These are phyloP conservation scores for Cucurbitaria berberidis DNA, from an alignment of 2,329 filamentous ascomycete species.

Conservation along the genomic window DNA sequence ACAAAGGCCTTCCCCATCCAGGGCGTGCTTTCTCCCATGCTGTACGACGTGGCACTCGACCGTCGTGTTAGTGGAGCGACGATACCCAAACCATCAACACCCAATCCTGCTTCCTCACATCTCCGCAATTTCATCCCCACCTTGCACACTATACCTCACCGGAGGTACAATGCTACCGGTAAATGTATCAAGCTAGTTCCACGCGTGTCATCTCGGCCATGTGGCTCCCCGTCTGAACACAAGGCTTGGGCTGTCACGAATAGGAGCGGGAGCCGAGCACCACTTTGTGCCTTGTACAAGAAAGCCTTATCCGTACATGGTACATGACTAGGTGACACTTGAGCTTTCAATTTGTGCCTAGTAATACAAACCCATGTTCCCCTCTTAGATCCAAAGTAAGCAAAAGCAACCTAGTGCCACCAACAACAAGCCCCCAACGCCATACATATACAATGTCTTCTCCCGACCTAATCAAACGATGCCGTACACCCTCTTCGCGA, in stretches of 20 bases:
- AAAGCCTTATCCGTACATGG: not conserved
- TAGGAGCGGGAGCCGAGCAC: not conserved
- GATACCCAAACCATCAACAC: not conserved
- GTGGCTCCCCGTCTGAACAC: conserved; percentile 3
- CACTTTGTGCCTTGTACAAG: not conserved
- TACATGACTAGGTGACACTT: not conserved
- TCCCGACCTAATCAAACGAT: conserved; percentile 32
- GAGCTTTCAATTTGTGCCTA: not conserved
- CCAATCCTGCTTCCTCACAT: not conserved
- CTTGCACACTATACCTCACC: conserved; percentile 6
- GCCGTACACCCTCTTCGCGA: conserved; percentile 72
- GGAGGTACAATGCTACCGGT: conserved; percentile 7
- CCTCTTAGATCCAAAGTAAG: not conserved
- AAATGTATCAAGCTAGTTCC: conserved; percentile 2
- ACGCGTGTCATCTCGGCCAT: conserved; percentile 4
- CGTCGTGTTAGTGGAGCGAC: not conserved
- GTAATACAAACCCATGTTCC: not conserved
- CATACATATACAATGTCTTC: conserved; percentile 1
- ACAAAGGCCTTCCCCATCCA: not conserved
- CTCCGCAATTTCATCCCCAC: not conserved
- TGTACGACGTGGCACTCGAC: not conserved
- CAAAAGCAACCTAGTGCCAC: not conserved
- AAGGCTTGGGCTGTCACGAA: not conserved
- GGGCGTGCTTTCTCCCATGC: not conserved
- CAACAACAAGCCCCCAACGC: conserved; percentile 1